phyloP scores from a whole-genome alignment of 2,329 filamentous ascomycete species.

The Sporothrix pallida region DNA sequence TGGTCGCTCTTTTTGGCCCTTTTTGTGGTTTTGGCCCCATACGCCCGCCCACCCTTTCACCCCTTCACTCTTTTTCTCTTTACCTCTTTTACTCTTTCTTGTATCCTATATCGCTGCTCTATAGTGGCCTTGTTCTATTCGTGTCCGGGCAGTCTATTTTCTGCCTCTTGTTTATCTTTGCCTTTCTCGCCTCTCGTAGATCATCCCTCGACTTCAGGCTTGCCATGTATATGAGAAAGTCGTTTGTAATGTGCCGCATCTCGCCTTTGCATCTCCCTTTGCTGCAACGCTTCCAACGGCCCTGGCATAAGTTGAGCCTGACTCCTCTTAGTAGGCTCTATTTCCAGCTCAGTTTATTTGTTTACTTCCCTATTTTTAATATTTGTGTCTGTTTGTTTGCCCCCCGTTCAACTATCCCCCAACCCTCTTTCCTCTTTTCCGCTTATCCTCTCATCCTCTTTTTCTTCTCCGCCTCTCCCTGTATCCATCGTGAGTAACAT shows the following conservation, averaged over 20 bases:
- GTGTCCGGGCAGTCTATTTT: neutral
- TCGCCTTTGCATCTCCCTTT: neutral
- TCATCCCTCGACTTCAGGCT: neutral
- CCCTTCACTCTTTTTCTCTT: neutral
- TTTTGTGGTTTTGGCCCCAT: neutral
- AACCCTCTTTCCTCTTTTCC: neutral
- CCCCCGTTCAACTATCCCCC: neutral
- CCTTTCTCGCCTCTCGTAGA: neutral
- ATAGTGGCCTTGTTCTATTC: neutral
- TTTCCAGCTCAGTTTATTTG: neutral
- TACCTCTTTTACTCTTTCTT: neutral
- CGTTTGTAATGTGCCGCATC: no score
- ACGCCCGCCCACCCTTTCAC: neutral
- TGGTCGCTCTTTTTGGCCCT: neutral
- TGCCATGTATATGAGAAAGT: neutral
- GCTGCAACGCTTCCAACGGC: neutral
- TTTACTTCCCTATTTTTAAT: neutral
- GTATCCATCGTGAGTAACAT: neutral
- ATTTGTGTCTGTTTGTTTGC: neutral
- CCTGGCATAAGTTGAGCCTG: neutral
- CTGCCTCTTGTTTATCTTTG: conserved; percentile 12
- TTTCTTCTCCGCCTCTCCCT: neutral
- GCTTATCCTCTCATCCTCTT: no score
- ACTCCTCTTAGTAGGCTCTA: neutral
- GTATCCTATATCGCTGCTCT: neutral